A percentile compares a stretch with the other conserved stretches of the same genome.
Conservation (phyloP, 768 basidiomycete genomes). For the Omphalotus guepiniiformis region DNA sequence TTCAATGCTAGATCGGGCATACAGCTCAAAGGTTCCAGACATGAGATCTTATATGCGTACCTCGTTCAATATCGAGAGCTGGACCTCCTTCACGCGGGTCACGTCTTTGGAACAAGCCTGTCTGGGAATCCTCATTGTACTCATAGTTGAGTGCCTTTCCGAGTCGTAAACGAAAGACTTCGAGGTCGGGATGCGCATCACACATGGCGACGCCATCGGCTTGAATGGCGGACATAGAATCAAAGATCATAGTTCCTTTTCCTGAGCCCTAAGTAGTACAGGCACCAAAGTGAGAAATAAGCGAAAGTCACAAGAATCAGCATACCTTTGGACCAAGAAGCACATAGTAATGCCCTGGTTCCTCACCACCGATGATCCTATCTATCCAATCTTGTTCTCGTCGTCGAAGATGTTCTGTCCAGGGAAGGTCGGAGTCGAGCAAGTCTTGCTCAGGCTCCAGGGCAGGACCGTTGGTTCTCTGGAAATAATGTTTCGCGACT, state of each 20-base stretch:
- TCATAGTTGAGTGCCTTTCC: constrained; percentile 87
- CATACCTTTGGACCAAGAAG: constrained; percentile 73
- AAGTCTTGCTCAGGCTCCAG: constrained; percentile 27
- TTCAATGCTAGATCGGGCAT: constrained; percentile 50
- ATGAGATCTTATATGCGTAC: constrained; percentile 27
- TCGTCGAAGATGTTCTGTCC: constrained; percentile 62
- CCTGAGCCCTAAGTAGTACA: constrained; percentile 55
- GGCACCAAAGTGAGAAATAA: constrained; percentile 2
- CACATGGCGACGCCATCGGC: constrained; percentile 74
- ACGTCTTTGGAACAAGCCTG: constrained; percentile 72
- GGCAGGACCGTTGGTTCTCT: constrained; percentile 24
- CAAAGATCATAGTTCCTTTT: constrained; percentile 80
- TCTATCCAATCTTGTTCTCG: constrained; percentile 76
- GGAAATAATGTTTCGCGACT: constrained; percentile 48
- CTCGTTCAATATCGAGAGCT: constrained; percentile 77
- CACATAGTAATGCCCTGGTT: constrained; percentile 69
- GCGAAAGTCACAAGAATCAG: constrained; percentile 5
- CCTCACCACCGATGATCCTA: constrained; percentile 69
- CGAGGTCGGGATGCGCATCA: constrained; percentile 83
- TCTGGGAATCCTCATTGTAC: constrained; percentile 79
- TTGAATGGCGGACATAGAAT: constrained; percentile 69
- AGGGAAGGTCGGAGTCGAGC: constrained; percentile 35
- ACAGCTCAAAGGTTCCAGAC: neutral
- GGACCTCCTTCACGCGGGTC: constrained; percentile 86
- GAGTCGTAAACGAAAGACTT: constrained; percentile 80